Percentiles rank a stretch among this genome's conserved stretches.
phyloP scores from a whole-genome alignment of 2,329 filamentous ascomycete genomes.

The Pezicula carpinea region DNA sequence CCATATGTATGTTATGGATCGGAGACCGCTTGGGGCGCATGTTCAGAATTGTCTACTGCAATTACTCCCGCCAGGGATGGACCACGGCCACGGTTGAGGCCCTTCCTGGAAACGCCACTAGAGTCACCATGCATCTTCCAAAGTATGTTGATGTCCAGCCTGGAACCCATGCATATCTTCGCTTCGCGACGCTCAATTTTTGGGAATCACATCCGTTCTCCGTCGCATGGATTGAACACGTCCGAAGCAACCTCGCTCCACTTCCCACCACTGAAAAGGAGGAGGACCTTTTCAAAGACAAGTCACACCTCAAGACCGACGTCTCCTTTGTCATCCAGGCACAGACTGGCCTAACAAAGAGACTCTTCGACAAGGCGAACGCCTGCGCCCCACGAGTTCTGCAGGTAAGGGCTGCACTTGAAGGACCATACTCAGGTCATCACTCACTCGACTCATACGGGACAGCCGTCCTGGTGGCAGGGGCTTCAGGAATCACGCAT shows the following conservation, averaged over 20 bases:
- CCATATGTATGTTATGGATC: conserved; percentile 72
- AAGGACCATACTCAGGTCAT: conserved; percentile 84
- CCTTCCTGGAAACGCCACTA: conserved; percentile 64
- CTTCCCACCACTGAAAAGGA: conserved; percentile 33
- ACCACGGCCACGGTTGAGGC: conserved; percentile 64
- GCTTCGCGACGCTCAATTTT: conserved; percentile 58
- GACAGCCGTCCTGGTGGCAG: conserved; percentile 84
- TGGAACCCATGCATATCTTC: conserved; percentile 71
- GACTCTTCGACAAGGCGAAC: conserved; percentile 67
- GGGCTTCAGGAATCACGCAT: conserved; percentile 92
- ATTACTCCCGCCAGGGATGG: conserved; percentile 46
- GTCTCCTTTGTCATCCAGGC: conserved; percentile 84
- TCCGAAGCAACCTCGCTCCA: conserved; percentile 8
- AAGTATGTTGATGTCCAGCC: conserved; percentile 62
- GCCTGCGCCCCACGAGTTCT: conserved; percentile 11
- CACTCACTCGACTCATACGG: conserved; percentile 89
- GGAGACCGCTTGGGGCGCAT: conserved; percentile 64
- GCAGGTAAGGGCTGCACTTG: conserved; percentile 58
- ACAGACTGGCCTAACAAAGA: conserved; percentile 82
- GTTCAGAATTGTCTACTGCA: conserved; percentile 59
- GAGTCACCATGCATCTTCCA: conserved; percentile 66
- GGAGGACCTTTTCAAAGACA: conserved; percentile 19
- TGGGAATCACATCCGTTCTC: conserved; percentile 80
- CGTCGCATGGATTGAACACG: conserved; percentile 66
- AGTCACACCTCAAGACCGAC: conserved; percentile 43